These are phyloP conservation scores for Nannizzia gypsea DNA, from an alignment of 2,329 filamentous ascomycete species.

Conservation along the genomic window DNA sequence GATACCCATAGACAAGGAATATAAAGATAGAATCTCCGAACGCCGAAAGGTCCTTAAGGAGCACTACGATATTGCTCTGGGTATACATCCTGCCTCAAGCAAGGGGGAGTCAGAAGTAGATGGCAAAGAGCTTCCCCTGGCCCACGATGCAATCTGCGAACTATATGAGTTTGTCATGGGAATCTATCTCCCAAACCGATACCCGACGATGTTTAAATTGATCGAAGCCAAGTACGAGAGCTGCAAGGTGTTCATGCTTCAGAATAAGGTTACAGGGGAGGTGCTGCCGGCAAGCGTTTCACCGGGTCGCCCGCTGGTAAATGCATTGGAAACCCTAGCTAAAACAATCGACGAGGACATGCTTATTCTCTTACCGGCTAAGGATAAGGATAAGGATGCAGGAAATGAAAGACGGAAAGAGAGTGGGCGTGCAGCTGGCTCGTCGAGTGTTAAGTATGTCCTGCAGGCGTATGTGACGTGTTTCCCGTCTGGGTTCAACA, in stretches of 20 bases:
- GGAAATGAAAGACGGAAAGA: not conserved
- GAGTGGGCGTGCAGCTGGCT: not conserved
- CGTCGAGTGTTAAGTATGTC: conserved; percentile 33
- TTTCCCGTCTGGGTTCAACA: conserved; percentile 49
- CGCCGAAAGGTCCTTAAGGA: conserved; percentile 38
- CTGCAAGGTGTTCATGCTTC: conserved; percentile 22
- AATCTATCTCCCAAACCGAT: conserved; percentile 46
- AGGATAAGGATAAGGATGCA: not conserved
- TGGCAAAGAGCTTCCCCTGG: conserved; percentile 23
- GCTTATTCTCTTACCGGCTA: conserved; percentile 43
- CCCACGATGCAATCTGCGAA: conserved; percentile 41
- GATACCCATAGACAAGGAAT: conserved; percentile 49
- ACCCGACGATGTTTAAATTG: conserved; percentile 42
- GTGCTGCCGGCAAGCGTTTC: conserved; percentile 29
- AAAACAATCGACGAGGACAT: conserved; percentile 49
- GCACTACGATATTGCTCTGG: conserved; percentile 32
- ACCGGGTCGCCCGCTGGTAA: conserved; percentile 23
- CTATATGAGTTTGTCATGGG: conserved; percentile 45
- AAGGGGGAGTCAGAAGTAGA: conserved; percentile 13
- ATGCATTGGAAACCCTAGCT: conserved; percentile 39
- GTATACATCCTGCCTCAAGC: conserved; percentile 19
- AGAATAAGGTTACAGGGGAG: conserved; percentile 38
- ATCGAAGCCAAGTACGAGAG: conserved; percentile 20
- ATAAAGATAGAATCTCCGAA: conserved; percentile 40
- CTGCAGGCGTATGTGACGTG: conserved; percentile 46